phyloP scores from a whole-genome alignment of 2,329 filamentous ascomycete genomes.

The Ophidiomyces ophidiicola region DNA sequence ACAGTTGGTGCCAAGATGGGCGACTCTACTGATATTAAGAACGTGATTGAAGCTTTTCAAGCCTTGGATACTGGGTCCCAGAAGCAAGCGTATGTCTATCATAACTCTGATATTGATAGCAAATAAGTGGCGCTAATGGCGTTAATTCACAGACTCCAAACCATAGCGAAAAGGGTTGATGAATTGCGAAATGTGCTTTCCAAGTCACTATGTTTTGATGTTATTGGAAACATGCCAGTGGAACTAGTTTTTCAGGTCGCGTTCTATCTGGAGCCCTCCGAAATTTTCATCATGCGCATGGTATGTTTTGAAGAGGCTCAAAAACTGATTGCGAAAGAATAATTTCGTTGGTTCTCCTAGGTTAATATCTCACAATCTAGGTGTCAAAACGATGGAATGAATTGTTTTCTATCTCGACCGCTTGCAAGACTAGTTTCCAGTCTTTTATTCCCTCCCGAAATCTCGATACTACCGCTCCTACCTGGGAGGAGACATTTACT shows the following conservation, averaged over 20 bases:
- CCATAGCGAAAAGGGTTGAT: conserved; percentile 13
- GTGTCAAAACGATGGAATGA: conserved; percentile 26
- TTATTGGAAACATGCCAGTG: conserved; percentile 24
- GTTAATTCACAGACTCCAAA: conserved; percentile 1
- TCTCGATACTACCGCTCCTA: neutral
- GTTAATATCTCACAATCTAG: conserved; percentile 13
- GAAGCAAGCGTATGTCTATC: no score
- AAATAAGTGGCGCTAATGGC: no score
- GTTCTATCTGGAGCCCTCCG: conserved; percentile 20
- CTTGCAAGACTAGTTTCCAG: conserved; percentile 16
- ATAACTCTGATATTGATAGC: no score
- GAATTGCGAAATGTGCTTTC: conserved; percentile 19
- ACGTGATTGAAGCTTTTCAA: no score
- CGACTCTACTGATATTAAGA: no score
- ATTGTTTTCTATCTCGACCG: conserved; percentile 21
- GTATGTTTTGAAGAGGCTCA: conserved; percentile 18
- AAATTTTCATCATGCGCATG: conserved; percentile 22
- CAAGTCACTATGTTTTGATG: conserved; percentile 23
- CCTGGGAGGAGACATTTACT: conserved; percentile 11
- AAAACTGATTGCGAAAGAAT: no score
- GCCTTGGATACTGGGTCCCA: no score
- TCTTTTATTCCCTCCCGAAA: neutral
- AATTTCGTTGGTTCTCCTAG: no score
- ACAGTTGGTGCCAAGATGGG: no score
- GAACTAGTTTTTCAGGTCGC: conserved; percentile 25